Conservation (phyloP, 805 yeast genomes). For the Zygoascus tannicola region DNA sequence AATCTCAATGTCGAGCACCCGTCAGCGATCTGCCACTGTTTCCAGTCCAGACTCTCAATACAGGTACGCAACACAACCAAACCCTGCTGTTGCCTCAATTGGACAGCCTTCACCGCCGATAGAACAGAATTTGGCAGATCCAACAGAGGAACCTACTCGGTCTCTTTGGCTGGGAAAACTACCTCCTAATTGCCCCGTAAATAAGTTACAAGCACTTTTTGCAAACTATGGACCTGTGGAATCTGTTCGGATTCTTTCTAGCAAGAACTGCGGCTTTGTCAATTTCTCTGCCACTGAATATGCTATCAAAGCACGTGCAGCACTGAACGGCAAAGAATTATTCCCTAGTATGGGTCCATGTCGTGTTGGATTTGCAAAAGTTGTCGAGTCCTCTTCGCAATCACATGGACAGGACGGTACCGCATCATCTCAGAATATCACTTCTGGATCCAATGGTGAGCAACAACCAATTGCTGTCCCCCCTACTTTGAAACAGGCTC, state of each 20-base stretch:
- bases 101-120: neutral
- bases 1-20: slow-evolving; percentile 1
- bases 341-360: slow-evolving; percentile 62
- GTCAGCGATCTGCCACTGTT: slow-evolving; percentile 16
- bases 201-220: slow-evolving; percentile 52
- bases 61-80: neutral
- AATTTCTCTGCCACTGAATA: slow-evolving; percentile 64
- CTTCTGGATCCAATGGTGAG: neutral
- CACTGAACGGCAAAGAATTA: slow-evolving; percentile 72
- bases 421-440: neutral
- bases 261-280: slow-evolving; percentile 44
- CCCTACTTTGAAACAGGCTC: neutral
- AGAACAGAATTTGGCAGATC: slow-evolving; percentile 29
- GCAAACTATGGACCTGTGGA: slow-evolving; percentile 52
- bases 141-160: slow-evolving; percentile 43
- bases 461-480: neutral
- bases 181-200: slow-evolving; percentile 48
- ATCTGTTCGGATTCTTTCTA: slow-evolving; percentile 50
- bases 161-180: slow-evolving; percentile 72
- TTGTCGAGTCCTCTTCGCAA: slow-evolving; percentile 22
- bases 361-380: slow-evolving; percentile 76
- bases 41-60: slow-evolving; percentile 10
- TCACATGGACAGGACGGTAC: neutral
- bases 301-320: slow-evolving; percentile 72
- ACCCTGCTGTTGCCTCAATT: neutral